phyloP scores from a whole-genome alignment of 106 monocot species.

The Amphibolis antarctica region DNA sequence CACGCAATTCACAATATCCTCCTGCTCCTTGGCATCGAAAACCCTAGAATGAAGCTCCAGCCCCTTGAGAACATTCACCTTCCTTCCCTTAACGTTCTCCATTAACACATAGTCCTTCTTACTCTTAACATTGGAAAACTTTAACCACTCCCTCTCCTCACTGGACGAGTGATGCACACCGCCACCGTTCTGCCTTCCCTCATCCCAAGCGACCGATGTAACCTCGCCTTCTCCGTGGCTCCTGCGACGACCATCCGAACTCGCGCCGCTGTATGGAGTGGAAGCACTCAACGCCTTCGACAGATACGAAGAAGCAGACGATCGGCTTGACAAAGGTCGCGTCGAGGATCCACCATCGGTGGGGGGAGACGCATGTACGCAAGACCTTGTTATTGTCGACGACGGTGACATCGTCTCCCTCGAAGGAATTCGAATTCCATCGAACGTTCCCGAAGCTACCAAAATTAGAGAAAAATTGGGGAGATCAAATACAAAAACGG shows the following conservation, averaged over 20 bases:
- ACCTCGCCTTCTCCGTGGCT: background rate
- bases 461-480: background rate
- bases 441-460: background rate
- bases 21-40: conserved; percentile 31
- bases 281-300: background rate
- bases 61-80: conserved; percentile 40
- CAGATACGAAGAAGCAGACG: background rate
- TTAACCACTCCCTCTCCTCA: conserved; percentile 13
- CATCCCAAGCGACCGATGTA: background rate
- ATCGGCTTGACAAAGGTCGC: background rate
- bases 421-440: background rate
- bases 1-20: conserved; percentile 37
- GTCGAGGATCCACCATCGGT: background rate
- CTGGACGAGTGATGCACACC: background rate
- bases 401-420: background rate
- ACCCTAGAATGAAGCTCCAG: conserved; percentile 51
- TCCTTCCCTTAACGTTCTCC: conserved; percentile 32
- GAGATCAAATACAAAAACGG: background rate
- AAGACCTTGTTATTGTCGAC: background rate
- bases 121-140: conserved; percentile 20
- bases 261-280: background rate
- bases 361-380: background rate
- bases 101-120: conserved; percentile 42
- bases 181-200: background rate
- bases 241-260: background rate